Evolutionary conservation across 805 yeast genomes (phyloP).

Genomic region (Hanseniaspora pseudoguilliermondii): DNA sequence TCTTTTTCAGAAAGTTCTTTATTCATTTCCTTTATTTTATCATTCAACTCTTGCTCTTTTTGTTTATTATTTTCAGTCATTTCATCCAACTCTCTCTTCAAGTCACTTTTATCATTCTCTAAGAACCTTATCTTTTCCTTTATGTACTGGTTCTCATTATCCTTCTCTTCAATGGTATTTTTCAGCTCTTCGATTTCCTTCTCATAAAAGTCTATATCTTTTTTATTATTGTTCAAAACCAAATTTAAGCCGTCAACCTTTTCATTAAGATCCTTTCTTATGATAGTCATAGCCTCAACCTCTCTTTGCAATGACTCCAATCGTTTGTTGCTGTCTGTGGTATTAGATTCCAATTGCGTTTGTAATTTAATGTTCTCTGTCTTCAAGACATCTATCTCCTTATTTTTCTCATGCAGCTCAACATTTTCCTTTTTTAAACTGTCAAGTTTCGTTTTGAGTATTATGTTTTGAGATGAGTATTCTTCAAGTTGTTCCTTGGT

Average conservation of each 20-base stretch:
- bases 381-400: slow-evolving; percentile 39
- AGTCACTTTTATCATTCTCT: slow-evolving; percentile 17
- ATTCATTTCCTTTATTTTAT: slow-evolving; percentile 22
- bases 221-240: slow-evolving; percentile 26
- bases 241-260: slow-evolving; percentile 32
- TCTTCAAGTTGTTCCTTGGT: slow-evolving; percentile 40
- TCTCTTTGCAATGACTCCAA: slow-evolving; percentile 29
- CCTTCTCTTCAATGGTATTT: slow-evolving; percentile 18
- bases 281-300: slow-evolving; percentile 22
- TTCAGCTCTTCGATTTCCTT: slow-evolving; percentile 30
- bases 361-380: slow-evolving; percentile 40
- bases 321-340: slow-evolving; percentile 27
- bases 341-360: slow-evolving; percentile 30
- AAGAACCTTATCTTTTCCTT: slow-evolving; percentile 1
- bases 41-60: slow-evolving; percentile 19
- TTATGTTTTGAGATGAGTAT: slow-evolving; percentile 33
- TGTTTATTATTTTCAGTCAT: slow-evolving; percentile 20
- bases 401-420: slow-evolving; percentile 34
- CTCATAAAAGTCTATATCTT: slow-evolving; percentile 25
- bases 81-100: slow-evolving; percentile 33
- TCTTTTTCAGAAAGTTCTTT: slow-evolving; percentile 18
- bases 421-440: slow-evolving; percentile 25
- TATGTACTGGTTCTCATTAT: slow-evolving; percentile 12
- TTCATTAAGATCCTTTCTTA: slow-evolving; percentile 17
- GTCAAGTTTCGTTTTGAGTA: slow-evolving; percentile 27